A percentile compares a stretch with the other conserved stretches of the same genome.
phyloP scores from a whole-genome alignment of 495 filamentous ascomycete species.

The Barbatosphaeria neglecta region DNA sequence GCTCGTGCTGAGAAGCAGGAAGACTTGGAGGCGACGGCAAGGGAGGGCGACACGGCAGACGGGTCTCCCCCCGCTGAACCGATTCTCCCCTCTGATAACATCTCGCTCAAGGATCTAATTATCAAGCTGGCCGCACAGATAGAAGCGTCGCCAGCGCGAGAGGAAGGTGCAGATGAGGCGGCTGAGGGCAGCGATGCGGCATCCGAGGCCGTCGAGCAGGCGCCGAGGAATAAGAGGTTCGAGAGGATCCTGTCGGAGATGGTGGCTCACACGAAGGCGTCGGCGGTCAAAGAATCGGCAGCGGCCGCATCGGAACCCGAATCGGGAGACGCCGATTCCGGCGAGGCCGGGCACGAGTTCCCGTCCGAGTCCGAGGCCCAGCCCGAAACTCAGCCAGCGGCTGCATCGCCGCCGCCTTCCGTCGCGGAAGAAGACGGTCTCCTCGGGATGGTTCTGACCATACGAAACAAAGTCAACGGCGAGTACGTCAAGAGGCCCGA shows the following conservation, averaged over 20 bases:
- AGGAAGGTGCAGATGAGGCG: not conserved
- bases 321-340: not conserved
- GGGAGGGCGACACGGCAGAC: conserved; percentile 2
- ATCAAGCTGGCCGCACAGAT: conserved; percentile 10
- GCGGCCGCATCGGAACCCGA: not conserved
- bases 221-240: conserved; percentile 23
- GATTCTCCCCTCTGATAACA: not conserved
- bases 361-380: conserved; percentile 1
- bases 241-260: conserved; percentile 27
- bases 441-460: conserved; percentile 54
- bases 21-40: not conserved
- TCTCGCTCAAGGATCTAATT: conserved; percentile 17
- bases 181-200: conserved; percentile 2
- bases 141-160: conserved; percentile 1
- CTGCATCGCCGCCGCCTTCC: not conserved
- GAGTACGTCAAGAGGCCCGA: conserved; percentile 47
- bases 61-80: conserved; percentile 3
- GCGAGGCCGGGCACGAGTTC: not conserved
- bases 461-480: conserved; percentile 65
- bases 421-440: conserved; percentile 21
- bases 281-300: conserved; percentile 6
- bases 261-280: conserved; percentile 5
- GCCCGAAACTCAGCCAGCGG: not conserved
- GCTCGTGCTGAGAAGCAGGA: not conserved
- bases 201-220: conserved; percentile 5